Percentiles rank a stretch among this genome's conserved stretches.
These are phyloP conservation scores for Paraurostyla sp. DNA, from an alignment of 73 alveolate genomes.

Conservation along the genomic window DNA sequence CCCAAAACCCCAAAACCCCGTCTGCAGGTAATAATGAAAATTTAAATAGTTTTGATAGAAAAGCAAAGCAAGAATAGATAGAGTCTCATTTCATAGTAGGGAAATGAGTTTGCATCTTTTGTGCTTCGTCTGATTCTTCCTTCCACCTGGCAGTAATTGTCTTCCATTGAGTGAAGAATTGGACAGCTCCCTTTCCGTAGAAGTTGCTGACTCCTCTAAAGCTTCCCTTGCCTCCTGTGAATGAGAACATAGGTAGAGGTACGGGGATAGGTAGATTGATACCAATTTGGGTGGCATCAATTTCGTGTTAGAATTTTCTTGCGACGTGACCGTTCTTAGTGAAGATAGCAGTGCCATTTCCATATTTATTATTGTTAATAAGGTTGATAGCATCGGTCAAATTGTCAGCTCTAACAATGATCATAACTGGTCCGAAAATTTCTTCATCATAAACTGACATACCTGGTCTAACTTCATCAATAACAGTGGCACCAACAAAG, in stretches of 20 bases:
- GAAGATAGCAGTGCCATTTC: conserved; percentile 96
- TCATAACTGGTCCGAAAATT: conserved; percentile 95
- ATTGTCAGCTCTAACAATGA: conserved; percentile 85
- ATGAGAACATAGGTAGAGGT: conserved; percentile 95
- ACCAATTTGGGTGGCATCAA: conserved; percentile 95
- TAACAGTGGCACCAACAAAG: conserved; percentile 93
- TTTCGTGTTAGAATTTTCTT: conserved; percentile 90
- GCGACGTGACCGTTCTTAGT: conserved; percentile 95
- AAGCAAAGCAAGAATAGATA: no score
- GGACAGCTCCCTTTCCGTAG: conserved; percentile 96
- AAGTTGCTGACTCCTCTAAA: conserved; percentile 94
- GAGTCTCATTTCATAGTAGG: conserved; percentile 70
- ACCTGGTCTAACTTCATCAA: conserved; percentile 85
- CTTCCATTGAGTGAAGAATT: conserved; percentile 94
- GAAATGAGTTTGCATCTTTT: conserved; percentile 75
- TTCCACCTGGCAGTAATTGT: conserved; percentile 91
- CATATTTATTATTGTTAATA: conserved; percentile 75
- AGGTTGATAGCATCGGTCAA: conserved; percentile 91
- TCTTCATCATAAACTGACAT: conserved; percentile 87
- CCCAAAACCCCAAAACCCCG: no score
- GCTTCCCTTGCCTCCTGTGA: conserved; percentile 94
- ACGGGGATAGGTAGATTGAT: conserved; percentile 96
- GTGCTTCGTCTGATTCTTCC: conserved; percentile 77
- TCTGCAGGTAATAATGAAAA: no score
- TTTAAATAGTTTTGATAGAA: no score